phyloP scores from a whole-genome alignment of 257 asterid genomes.

The Penstemon davidsonii region DNA sequence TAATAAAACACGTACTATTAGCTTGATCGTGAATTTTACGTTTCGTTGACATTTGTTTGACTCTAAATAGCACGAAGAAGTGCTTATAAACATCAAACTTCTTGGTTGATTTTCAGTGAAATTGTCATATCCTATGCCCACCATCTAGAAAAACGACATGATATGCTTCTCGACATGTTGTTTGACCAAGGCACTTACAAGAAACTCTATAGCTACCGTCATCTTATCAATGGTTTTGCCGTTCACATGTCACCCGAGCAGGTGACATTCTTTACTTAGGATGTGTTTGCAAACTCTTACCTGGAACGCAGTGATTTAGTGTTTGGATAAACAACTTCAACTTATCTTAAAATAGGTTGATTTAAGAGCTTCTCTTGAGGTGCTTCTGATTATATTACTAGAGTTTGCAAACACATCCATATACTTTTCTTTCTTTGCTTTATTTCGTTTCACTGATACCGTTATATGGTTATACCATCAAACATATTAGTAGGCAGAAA shows the following conservation, averaged over 20 bases:
- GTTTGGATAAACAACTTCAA: no score
- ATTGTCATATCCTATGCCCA: slow-evolving; percentile 28
- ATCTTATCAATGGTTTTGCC: slow-evolving; percentile 89
- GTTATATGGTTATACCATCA: slow-evolving; percentile 34
- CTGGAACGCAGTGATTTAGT: no score
- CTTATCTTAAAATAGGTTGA: no score
- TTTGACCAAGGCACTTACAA: slow-evolving; percentile 74
- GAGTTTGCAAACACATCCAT: not conserved
- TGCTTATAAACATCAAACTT: not conserved
- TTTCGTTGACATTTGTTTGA: not conserved
- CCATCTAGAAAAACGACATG: slow-evolving; percentile 82
- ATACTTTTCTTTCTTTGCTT: slow-evolving; percentile 33
- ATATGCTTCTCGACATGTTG: slow-evolving; percentile 85
- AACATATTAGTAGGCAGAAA: slow-evolving; percentile 78
- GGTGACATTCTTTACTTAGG: slow-evolving; percentile 51
- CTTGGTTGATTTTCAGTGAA: no score
- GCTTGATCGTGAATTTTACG: not conserved
- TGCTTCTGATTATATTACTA: no score
- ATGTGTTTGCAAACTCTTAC: no score
- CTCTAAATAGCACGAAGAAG: not conserved
- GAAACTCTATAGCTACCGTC: slow-evolving; percentile 88
- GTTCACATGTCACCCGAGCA: slow-evolving; percentile 82
- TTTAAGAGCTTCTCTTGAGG: no score
- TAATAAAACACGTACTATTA: slow-evolving; percentile 15
- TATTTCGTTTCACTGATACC: slow-evolving; percentile 15